phyloP scores from a whole-genome alignment of 1,284 basidiomycete genomes.

The Melampsora americana region DNA sequence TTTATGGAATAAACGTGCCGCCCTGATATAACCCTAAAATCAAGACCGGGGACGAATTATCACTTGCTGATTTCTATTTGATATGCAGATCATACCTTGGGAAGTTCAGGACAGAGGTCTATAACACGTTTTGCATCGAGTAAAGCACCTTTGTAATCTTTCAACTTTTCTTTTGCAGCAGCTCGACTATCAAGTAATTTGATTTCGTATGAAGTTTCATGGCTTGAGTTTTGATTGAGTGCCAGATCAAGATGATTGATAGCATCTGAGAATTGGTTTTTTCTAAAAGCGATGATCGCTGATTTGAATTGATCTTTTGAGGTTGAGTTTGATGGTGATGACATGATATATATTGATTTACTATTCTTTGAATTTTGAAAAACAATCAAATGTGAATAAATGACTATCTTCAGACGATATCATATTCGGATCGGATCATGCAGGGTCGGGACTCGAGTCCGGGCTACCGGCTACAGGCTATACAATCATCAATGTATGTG shows the following conservation, averaged over 20 bases:
- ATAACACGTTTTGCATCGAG: conserved; percentile 25
- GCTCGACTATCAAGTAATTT: conserved; percentile 37
- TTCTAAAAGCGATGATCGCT: conserved; percentile 24
- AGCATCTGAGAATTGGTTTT: conserved; percentile 16
- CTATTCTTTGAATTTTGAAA: too few relatives aligned
- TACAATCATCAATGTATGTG: too few relatives aligned
- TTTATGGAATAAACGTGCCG: conserved; percentile 27
- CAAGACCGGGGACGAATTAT: not conserved
- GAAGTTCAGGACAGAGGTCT: conserved; percentile 17
- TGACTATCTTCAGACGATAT: too few relatives aligned
- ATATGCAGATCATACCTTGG: conserved; percentile 8
- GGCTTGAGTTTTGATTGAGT: conserved; percentile 14
- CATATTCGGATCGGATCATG: too few relatives aligned
- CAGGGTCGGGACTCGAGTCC: too few relatives aligned
- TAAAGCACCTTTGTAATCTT: conserved; percentile 25
- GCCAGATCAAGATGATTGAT: conserved; percentile 31
- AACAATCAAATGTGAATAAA: too few relatives aligned
- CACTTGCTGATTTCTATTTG: not conserved
- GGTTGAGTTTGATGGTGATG: too few relatives aligned
- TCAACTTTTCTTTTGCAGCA: conserved; percentile 33
- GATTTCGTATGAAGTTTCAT: not conserved
- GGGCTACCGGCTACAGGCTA: too few relatives aligned
- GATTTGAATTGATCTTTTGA: conserved; percentile 9
- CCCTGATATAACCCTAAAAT: conserved; percentile 31
- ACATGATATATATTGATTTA: too few relatives aligned